Conservation (phyloP, 768 basidiomycete genomes). For the Sutorius australiensis region DNA sequence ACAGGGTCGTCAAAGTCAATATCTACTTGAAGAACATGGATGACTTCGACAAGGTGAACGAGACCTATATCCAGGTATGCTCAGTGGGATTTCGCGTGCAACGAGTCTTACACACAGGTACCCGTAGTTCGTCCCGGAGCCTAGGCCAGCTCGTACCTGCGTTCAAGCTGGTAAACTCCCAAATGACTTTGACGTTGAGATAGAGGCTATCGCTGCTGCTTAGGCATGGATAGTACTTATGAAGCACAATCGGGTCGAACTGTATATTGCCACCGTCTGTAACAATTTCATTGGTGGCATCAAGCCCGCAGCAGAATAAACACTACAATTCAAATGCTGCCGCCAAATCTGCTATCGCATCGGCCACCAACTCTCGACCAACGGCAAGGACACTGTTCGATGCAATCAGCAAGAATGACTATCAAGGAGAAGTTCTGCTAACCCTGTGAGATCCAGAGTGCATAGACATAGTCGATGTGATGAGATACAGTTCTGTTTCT, state of each 20-base stretch:
- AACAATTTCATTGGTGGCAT: neutral
- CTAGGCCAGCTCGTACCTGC: slow-evolving; percentile 72
- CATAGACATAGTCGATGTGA: neutral
- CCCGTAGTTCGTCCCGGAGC: slow-evolving; percentile 42
- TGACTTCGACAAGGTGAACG: slow-evolving; percentile 54
- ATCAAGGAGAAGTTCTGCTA: slow-evolving; percentile 1
- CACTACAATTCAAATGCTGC: slow-evolving; percentile 24
- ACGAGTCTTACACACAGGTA: neutral
- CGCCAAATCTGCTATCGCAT: slow-evolving; percentile 35
- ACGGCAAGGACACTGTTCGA: slow-evolving; percentile 34
- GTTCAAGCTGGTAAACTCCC: slow-evolving; percentile 72
- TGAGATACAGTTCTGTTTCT: neutral
- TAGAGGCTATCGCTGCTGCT: slow-evolving; percentile 59
- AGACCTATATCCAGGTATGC: slow-evolving; percentile 50
- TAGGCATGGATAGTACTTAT: slow-evolving; percentile 2
- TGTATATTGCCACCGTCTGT: neutral
- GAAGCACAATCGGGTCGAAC: neutral
- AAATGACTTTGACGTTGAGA: slow-evolving; percentile 67
- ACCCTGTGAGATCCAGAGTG: slow-evolving; percentile 19
- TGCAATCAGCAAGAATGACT: slow-evolving; percentile 8
- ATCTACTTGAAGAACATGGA: slow-evolving; percentile 61
- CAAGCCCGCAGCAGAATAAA: neutral
- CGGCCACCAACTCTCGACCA: slow-evolving; percentile 36
- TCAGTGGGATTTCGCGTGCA: neutral
- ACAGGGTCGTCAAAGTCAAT: slow-evolving; percentile 55